Conservation (phyloP, 225 moss, liverwort and hornwort species). For the Polytrichum formosum region DNA sequence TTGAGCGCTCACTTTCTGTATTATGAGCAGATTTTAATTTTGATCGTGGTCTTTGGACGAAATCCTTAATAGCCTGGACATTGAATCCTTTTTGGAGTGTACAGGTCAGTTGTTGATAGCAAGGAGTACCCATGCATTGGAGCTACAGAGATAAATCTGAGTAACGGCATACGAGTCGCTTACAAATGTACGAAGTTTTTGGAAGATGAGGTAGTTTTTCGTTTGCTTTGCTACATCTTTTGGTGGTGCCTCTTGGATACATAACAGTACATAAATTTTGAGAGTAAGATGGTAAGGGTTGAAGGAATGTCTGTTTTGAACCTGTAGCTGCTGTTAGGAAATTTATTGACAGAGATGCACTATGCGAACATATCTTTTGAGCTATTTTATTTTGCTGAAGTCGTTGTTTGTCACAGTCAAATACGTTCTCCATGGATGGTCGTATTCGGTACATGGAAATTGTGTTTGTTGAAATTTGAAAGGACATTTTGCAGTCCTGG, state of each 20-base stretch:
- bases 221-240: neutral
- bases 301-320: too few relatives aligned
- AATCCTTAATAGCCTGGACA: too few relatives aligned
- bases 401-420: too few relatives aligned
- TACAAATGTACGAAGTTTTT: constrained; percentile 76
- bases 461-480: too few relatives aligned
- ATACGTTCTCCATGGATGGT: too few relatives aligned
- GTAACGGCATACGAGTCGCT: constrained; percentile 72
- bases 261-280: neutral
- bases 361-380: too few relatives aligned
- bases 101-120: constrained; percentile 49
- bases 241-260: neutral
- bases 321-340: too few relatives aligned
- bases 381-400: too few relatives aligned
- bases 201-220: constrained; percentile 56
- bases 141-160: constrained; percentile 63
- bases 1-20: too few relatives aligned
- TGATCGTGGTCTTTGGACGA: neutral
- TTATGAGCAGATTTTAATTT: neutral
- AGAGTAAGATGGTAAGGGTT: neutral
- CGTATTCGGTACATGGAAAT: too few relatives aligned
- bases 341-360: too few relatives aligned
- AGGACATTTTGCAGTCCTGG: too few relatives aligned
- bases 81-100: constrained; percentile 6
- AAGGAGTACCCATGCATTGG: constrained; percentile 55